These are phyloP conservation scores for Metschnikowia dekortorum DNA, from an alignment of 805 yeast species.

Conservation along the genomic window DNA sequence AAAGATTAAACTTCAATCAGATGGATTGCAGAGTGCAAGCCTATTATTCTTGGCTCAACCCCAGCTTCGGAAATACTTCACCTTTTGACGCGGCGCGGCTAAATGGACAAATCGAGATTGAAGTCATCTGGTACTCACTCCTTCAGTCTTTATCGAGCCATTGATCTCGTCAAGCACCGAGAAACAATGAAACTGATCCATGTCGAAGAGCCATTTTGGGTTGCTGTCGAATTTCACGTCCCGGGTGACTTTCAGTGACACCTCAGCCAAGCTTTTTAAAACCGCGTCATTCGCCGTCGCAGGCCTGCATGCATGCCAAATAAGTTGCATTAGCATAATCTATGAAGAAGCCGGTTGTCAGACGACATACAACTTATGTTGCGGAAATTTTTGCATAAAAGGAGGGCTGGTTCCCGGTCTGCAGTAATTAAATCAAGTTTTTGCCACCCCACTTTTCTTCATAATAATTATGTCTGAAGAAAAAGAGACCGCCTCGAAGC, in stretches of 20 bases:
- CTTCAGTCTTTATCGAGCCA: too few relatives aligned
- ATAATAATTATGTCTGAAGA: neutral
- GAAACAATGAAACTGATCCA: neutral
- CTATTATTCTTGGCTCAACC: too few relatives aligned
- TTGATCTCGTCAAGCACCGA: too few relatives aligned
- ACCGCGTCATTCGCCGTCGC: neutral
- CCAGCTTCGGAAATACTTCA: too few relatives aligned
- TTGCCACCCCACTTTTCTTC: neutral
- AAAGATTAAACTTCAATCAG: too few relatives aligned
- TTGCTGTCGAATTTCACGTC: neutral
- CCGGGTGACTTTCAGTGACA: neutral
- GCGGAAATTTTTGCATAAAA: neutral
- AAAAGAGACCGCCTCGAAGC: neutral
- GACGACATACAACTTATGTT: neutral
- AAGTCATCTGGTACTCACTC: too few relatives aligned
- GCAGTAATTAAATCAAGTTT: neutral
- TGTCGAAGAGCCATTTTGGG: neutral
- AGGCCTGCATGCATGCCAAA: neutral
- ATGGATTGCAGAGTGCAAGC: too few relatives aligned
- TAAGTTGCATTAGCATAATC: neutral
- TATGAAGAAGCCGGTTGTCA: neutral
- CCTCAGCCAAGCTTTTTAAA: slow-evolving; percentile 1
- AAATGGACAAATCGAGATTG: too few relatives aligned
- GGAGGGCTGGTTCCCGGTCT: neutral
- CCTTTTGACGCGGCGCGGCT: too few relatives aligned